Base-by-base conservation (phyloP, 371 early-diverging fungal genomes). In the Zopfochytrium polystomum region DNA sequence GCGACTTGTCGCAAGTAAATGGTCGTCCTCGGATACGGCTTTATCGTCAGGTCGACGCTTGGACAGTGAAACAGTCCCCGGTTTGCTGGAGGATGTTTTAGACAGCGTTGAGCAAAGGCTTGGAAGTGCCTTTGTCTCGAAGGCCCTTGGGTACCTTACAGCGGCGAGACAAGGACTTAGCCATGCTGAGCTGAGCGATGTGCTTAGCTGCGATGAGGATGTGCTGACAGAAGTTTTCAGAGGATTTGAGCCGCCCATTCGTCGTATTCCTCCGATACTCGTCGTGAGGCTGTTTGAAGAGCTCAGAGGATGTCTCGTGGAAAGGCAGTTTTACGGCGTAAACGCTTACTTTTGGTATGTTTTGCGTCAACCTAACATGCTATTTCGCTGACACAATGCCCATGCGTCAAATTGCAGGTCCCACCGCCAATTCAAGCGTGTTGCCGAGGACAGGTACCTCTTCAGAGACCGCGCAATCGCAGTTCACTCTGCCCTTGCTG, bases 381-480 rank as follows among this genome's bases (percentile, higher is more conserved):
- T 11, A 13, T 34, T 7, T 32, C 3, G 3, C 22, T 34, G 20
- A 33, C 29, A 15, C 48, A 38, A 29, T 60, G 34, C 15, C 20
- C 13, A 25, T 29, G 48, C 13, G 23, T 25, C 3, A 30, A 29
- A 25, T 7, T 42, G 1, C 7, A 66, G 66, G 66, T 32, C 62
- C 6, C 61, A 66, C 30, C 52, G 22, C 5, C 67, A 66, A 46
- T 55, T 55, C 29, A 46, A 33, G 9, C 20, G 57, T 22, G 50
- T 66, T 15, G 61, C 67, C 2, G 58, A 66, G 51, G 67, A 66
- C 50, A 48, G 67, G n/a, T 66, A 66, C 49, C 62, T 66, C 7
- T 62, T 52, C 27, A 55, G 55, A 42, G 67, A 62, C 13, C 57
- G 62, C 18, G 29, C 55, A 31, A 30, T 54, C 4, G 60, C 60